Evolutionary conservation across 2,329 filamentous ascomycete species (phyloP), one percentile per base, ranked within the genome.

Genomic region (Fonsecaea multimorphosa): DNA sequence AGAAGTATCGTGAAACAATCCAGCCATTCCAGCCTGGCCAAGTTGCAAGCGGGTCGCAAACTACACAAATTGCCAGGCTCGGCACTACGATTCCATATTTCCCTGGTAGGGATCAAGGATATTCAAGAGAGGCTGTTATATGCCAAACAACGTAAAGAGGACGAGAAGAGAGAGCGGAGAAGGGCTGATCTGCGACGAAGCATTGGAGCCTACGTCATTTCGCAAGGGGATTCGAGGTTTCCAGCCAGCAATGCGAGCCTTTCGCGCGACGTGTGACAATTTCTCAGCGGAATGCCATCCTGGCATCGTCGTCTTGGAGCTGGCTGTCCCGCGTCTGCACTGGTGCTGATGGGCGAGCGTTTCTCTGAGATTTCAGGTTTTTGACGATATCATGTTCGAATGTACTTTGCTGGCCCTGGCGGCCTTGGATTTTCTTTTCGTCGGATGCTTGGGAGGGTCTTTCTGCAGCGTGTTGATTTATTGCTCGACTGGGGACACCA

Each of bases 101-200:
- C 58, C 16, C 82, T 86, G 61, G 79, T 84, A 49, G 81, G 82
- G 9, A 72, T 86, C 4, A 79, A 78, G 31, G 81, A 81, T 16
- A 74, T 87, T 52, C 81, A 81, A 53, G 79, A 81, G 49, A 80
- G 79, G 58, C 67, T 86, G 7, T 74, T 77, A 40, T 80, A 82
- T 51, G 72, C 76, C n/a, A 76, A 77, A 65, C 77, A 78, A 68
- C 73, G 74, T 58, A 78, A 79, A 56, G 78, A 80, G 57, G 80
- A 84, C 64, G 75, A 78, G 61, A 80, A 77, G 67, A 78, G 80
- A 58, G 84, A 87, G 73, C 83, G 80, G 68, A 77, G 83, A 65
- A 78, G 86, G 66, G 79, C 84, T 67, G 80, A 77, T 64, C 76
- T 88, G 58, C 82, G 85, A 68, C 79, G 81, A 62, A 85, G 81